Evolutionary conservation across 257 asterid genomes (phyloP), one percentile per base, ranked within the genome.

Genomic region (Ehretia macrophylla): DNA sequence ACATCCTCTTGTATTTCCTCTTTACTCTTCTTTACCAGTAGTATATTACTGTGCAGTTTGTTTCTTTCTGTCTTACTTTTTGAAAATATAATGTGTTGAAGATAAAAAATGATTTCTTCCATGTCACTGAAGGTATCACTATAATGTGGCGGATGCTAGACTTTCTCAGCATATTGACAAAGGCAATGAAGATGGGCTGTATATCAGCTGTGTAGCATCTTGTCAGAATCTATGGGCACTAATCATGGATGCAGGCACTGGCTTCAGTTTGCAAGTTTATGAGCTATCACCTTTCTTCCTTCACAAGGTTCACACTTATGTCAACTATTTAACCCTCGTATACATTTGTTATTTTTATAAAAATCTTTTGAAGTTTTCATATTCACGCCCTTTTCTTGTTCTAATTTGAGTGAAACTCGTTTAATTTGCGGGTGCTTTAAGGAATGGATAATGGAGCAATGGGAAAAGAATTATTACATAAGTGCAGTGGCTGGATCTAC

Each of bases 181-280:
- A 74, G 97, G 95, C 65, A 75, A 67, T 17, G 85, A 81, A 62
- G 97, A 89, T 80, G 89, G 89, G 67, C 69, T 89, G 46, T 74
- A 23, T 63, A 80, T 89, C 62, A 86, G 95, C 56, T 73, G 87
- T 61, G 86, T 86, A 50, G 77, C 92, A 19, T 86, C 84, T 61
- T 69, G 76, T 70, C 84, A 75, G 55, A 89, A 81, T 69, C 77
- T 86, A 11, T 89, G 94, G 94, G 95, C 97, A 10, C 64, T 89
- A 20, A 82, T 89, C 72, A 80, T 89, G 95, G 97, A 89, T 81
- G 95, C 95, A 1, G 95, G 94, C 56, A 89, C 95, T 4, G 91
- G 89, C 63, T 89, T 89, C 75, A 40, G 54, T 16, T 38, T 77
- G 6, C 97, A 89, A 73, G 83, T 84, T 49, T 83, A 82, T 65